Evolutionary conservation across 139 green algal genomes (phyloP), one percentile per base, ranked within the genome.

Genomic region (Chlorella sp.): DNA sequence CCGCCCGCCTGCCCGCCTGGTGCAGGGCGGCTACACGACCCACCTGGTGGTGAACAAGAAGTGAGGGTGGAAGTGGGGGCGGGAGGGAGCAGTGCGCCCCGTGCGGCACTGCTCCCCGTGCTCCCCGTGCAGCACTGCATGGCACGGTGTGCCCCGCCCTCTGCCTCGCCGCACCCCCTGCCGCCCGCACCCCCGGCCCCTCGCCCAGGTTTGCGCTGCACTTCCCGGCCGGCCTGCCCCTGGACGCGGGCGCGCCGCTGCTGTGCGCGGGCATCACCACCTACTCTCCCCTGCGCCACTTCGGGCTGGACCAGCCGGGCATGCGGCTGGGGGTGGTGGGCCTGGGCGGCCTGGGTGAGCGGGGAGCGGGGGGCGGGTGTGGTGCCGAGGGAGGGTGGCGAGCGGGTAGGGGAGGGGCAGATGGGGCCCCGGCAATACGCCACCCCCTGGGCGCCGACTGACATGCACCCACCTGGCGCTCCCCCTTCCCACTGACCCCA

Each of bases 211-310:
- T 78, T 76, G 75, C 79, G 23, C 77, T 93, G 35, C 56, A 71
- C 0, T 65, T 96, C 5, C 87, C 90, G 23, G 82, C 89, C 41
- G 91, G 78, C 71, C 71, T 97, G 40, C 51, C 69, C 9, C 75
- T 95, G 59, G 86, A 80, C 4, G 77, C 50, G 4, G 68, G 80
- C 5, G 92, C 91, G 4, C 92, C 92, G 15, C 87, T 97, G 77
- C 86, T 97, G 73, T 97, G 92, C 71, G 92, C 92, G 0, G 92
- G 90, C 48, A 92, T 94, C 82, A 94, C 90, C 41, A 84, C 85
- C 31, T 92, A 89, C 78, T 84, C 73, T 2, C 91, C 92, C 5
- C 74, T 94, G 61, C 84, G 81, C 60, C 66, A 89, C 82, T 92
- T 89, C n/a, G 87, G 86, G 42, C 73, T 93, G 71, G 88, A 93